A percentile compares a stretch with the other conserved stretches of the same genome.
Evolutionary conservation across 2,329 filamentous ascomycete species (phyloP).

Genomic region (Ceratocystis cubensis): DNA sequence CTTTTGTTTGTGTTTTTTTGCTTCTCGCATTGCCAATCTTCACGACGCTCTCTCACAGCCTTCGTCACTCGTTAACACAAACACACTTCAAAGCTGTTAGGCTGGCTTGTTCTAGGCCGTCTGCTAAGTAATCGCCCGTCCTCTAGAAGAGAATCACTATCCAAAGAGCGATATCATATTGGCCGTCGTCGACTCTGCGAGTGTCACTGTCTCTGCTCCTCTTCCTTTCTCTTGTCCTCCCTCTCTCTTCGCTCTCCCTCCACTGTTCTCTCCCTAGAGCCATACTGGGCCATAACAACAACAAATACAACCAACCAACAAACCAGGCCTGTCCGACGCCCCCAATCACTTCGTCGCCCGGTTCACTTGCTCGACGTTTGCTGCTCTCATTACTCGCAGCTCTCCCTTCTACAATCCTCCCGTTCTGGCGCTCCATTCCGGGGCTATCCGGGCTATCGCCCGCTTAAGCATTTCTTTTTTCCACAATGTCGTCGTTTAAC

Average conservation of each 20-base stretch:
- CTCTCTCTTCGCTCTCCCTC: too few relatives aligned
- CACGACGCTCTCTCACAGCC: not conserved
- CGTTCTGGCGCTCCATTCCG: constrained; percentile 21
- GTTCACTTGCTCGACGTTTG: not conserved
- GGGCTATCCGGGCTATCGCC: constrained; percentile 21
- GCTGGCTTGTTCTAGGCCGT: not conserved
- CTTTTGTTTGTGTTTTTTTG: not conserved
- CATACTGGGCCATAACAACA: not conserved
- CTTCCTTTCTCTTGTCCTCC: too few relatives aligned
- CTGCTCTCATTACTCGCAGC: constrained; percentile 4
- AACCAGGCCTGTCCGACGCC: not conserved
- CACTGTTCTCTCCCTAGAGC: too few relatives aligned
- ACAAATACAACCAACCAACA: not conserved
- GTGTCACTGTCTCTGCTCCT: too few relatives aligned
- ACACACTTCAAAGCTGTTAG: not conserved
- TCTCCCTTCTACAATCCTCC: constrained; percentile 21
- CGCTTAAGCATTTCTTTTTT: constrained; percentile 19
- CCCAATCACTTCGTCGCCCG: not conserved
- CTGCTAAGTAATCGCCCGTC: not conserved
- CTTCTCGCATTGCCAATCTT: not conserved
- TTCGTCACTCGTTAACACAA: not conserved
- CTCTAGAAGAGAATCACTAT: not conserved
- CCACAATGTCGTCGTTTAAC: constrained; percentile 14
- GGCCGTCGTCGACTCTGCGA: not conserved
- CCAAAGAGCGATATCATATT: too few relatives aligned